These are phyloP conservation scores for Actinidia arguta DNA, from an alignment of 179 eudicot species.

Conservation along the genomic window DNA sequence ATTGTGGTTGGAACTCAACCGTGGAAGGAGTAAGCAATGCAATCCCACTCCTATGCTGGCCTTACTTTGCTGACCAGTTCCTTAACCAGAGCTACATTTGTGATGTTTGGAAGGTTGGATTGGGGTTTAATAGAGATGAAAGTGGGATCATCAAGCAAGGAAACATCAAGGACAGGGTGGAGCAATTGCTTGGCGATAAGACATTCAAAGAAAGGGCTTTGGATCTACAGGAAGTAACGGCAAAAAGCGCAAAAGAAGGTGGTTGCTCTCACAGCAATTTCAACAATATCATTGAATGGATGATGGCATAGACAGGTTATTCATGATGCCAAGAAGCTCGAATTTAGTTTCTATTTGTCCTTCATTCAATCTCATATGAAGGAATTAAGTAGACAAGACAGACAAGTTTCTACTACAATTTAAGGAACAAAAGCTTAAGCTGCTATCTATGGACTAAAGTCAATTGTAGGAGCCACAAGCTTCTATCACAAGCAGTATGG, in stretches of 20 bases:
- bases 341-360: neutral
- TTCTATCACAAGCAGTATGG: too few relatives aligned
- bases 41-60: conserved; percentile 40
- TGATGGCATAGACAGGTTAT: conserved; percentile 16
- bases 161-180: conserved; percentile 30
- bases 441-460: too few relatives aligned
- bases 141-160: conserved; percentile 11
- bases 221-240: neutral
- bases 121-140: conserved; percentile 1
- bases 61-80: conserved; percentile 37
- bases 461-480: too few relatives aligned
- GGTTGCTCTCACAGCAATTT: conserved; percentile 27
- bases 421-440: too few relatives aligned
- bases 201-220: conserved; percentile 3
- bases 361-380: neutral
- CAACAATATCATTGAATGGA: conserved; percentile 21
- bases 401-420: too few relatives aligned
- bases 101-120: conserved; percentile 39
- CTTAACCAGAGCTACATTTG: conserved; percentile 33
- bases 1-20: conserved; percentile 41
- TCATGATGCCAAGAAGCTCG: neutral
- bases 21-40: conserved; percentile 36
- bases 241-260: conserved; percentile 20
- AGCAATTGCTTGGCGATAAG: neutral
- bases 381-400: too few relatives aligned